These are phyloP conservation scores for Trichoderma sp. DNA, from an alignment of 2,329 filamentous ascomycete genomes.

Conservation along the genomic window DNA sequence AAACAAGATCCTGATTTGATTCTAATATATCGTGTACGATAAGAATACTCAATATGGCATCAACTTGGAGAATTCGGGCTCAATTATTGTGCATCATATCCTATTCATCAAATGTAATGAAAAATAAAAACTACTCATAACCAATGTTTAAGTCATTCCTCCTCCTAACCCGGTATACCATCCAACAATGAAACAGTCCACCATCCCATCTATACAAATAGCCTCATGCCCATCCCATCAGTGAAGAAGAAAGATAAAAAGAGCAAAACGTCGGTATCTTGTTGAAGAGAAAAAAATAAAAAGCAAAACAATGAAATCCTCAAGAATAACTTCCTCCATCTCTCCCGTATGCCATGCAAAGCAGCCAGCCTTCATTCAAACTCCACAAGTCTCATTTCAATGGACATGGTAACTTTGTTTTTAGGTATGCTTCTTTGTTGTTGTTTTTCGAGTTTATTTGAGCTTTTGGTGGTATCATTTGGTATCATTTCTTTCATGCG, in stretches of 20 bases:
- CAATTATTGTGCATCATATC: not conserved
- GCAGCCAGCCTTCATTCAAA: not conserved
- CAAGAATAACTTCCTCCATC: not conserved
- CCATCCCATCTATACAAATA: constrained; percentile 3
- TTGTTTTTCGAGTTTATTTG: not conserved
- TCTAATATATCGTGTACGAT: not conserved
- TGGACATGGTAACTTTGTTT: not conserved
- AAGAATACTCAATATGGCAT: not conserved
- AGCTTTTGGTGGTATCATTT: not conserved
- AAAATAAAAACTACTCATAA: constrained; percentile 11
- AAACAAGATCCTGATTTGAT: not conserved
- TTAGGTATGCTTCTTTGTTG: not conserved
- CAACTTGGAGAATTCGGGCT: not conserved
- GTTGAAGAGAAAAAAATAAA: not conserved
- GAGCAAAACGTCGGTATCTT: constrained; percentile 7
- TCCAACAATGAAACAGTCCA: not conserved
- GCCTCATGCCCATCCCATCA: constrained; percentile 8
- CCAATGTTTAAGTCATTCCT: not conserved
- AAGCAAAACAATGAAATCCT: not conserved
- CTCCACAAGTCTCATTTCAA: not conserved
- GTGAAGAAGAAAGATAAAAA: not conserved
- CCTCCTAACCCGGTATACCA: not conserved
- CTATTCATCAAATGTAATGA: constrained; percentile 12
- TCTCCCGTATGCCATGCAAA: not conserved
- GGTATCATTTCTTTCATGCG: not conserved